phyloP scores from a whole-genome alignment of 345 rosid species.

The Rhodamnia rubescens region DNA sequence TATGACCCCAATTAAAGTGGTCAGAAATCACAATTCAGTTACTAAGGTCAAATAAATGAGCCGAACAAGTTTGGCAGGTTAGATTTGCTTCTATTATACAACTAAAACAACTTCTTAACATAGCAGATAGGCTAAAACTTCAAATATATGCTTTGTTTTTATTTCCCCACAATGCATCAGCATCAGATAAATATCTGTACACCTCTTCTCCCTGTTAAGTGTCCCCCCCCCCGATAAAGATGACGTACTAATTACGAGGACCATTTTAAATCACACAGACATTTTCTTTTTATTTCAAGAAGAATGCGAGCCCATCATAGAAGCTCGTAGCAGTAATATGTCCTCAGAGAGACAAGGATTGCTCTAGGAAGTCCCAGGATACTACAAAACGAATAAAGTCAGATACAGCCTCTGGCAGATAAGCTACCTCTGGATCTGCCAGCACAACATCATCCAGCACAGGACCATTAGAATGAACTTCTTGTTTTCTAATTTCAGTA shows the following conservation, averaged over 20 bases:
- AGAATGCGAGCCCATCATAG: neutral
- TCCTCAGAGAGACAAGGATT: neutral
- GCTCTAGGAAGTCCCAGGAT: neutral
- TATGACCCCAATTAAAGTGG: neutral
- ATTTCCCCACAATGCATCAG: neutral
- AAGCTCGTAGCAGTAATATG: neutral
- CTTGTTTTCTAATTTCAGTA: constrained; percentile 81
- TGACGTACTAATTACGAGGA: neutral
- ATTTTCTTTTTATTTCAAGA: neutral
- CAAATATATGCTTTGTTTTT: neutral
- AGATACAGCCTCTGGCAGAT: neutral
- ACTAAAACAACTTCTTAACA: neutral
- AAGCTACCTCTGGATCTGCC: constrained; percentile 74
- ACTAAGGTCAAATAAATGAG: neutral
- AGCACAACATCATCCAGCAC: constrained; percentile 75
- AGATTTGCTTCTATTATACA: neutral
- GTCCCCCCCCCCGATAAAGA: neutral
- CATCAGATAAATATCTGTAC: neutral
- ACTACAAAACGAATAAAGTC: neutral
- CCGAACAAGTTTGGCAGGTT: neutral
- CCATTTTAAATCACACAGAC: neutral
- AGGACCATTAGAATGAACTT: constrained; percentile 76
- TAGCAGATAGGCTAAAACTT: neutral
- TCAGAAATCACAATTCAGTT: neutral
- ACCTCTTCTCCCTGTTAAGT: neutral